phyloP scores from a whole-genome alignment of 805 yeast species.

The Zygosaccharomyces siamensis region DNA sequence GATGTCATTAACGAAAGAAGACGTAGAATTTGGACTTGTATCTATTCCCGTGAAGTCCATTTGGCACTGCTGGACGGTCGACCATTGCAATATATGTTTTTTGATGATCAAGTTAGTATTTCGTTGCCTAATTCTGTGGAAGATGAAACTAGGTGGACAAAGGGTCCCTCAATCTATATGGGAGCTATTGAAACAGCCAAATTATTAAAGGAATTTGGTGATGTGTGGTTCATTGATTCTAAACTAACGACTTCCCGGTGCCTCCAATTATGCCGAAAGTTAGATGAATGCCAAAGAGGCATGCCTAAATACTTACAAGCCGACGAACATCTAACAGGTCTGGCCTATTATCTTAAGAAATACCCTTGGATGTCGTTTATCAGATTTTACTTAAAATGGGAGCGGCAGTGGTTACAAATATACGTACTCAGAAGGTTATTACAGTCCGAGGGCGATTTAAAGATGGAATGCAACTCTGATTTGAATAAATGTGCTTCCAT shows the following conservation, averaged over 20 bases:
- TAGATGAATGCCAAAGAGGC: constrained; percentile 38
- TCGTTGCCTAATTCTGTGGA: constrained; percentile 47
- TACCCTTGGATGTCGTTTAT: constrained; percentile 52
- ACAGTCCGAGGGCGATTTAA: constrained; percentile 36
- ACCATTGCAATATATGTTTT: constrained; percentile 46
- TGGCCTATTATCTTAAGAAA: constrained; percentile 42
- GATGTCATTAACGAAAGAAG: constrained; percentile 44
- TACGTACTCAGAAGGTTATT: constrained; percentile 46
- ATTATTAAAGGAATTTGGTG: constrained; percentile 41
- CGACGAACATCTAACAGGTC: constrained; percentile 33
- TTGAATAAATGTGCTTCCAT: constrained; percentile 44
- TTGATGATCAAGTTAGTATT: constrained; percentile 45
- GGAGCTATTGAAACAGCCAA: constrained; percentile 53
- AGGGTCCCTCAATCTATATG: constrained; percentile 52
- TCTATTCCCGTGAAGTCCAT: constrained; percentile 59
- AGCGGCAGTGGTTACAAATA: constrained; percentile 52
- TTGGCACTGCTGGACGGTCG: constrained; percentile 62
- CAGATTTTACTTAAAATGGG: constrained; percentile 52
- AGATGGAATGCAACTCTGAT: constrained; percentile 34
- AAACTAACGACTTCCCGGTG: constrained; percentile 40
- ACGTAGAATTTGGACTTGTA: constrained; percentile 64
- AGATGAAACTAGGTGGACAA: constrained; percentile 34
- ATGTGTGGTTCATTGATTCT: constrained; percentile 4
- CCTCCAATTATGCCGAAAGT: constrained; percentile 42
- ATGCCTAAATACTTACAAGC: constrained; percentile 48